Percentiles rank a stretch among this genome's conserved stretches.
These are phyloP conservation scores for Colletotrichum euphorbiae DNA, from an alignment of 2,329 filamentous ascomycete genomes.

Conservation along the genomic window DNA sequence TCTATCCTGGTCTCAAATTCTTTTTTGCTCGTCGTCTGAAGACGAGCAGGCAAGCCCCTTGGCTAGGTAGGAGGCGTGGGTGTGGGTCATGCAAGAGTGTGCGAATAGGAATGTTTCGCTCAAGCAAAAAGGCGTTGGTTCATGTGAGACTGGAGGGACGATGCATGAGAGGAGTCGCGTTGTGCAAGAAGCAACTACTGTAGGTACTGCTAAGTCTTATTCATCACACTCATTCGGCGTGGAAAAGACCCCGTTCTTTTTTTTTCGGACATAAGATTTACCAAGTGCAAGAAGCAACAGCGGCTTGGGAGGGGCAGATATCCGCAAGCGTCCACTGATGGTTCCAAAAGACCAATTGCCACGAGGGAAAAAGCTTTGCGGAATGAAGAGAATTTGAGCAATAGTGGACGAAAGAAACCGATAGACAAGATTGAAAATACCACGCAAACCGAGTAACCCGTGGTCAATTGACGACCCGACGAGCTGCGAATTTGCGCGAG, in stretches of 20 bases:
- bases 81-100: not conserved
- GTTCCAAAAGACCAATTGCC: not conserved
- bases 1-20: not conserved
- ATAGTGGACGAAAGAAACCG: slow-evolving; percentile 26
- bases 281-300: not conserved
- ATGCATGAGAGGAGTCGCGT: slow-evolving; percentile 9
- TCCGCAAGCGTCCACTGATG: not conserved
- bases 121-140: slow-evolving; percentile 19
- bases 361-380: not conserved
- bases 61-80: not conserved
- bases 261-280: too few relatives aligned
- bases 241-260: too few relatives aligned
- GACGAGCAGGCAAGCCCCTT: not conserved
- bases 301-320: slow-evolving; percentile 9
- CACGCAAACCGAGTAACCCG: not conserved
- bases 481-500: not conserved
- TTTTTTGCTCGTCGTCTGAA: not conserved
- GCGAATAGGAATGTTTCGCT: slow-evolving; percentile 2
- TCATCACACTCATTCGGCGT: too few relatives aligned
- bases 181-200: not conserved
- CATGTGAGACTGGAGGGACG: slow-evolving; percentile 18
- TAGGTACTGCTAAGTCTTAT: too few relatives aligned
- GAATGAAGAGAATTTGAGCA: not conserved
- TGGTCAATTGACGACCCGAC: not conserved
- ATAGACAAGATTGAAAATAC: not conserved